These are phyloP conservation scores for Acanthamoeba triangularis DNA, from an alignment of 208 protist species.

Conservation along the genomic window DNA sequence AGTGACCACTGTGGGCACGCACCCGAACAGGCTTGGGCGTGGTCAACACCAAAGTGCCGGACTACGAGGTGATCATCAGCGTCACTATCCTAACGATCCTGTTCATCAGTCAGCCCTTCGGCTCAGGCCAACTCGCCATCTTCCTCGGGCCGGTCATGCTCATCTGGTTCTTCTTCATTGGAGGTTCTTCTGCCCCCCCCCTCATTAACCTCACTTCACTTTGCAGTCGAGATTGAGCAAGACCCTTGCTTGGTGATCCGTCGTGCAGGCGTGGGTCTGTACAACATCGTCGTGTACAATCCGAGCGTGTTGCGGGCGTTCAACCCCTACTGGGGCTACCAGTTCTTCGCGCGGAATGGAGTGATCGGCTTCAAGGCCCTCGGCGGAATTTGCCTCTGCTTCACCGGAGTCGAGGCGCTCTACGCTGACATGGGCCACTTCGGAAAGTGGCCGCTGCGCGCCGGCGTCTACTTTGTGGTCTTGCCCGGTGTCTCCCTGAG, in stretches of 20 bases:
- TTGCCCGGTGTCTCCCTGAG: neutral
- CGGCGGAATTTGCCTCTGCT: constrained; percentile 53
- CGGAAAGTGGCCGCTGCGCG: constrained; percentile 1
- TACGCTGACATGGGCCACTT: constrained; percentile 74
- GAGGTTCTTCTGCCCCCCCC: no score
- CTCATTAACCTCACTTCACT: no score
- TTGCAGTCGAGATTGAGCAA: no score
- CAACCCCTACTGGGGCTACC: constrained; percentile 20
- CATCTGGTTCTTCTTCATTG: constrained; percentile 13
- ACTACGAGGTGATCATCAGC: constrained; percentile 26
- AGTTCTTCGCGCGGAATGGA: neutral
- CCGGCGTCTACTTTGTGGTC: neutral
- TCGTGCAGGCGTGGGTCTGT: neutral
- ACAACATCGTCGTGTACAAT: constrained; percentile 13
- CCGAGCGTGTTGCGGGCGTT: constrained; percentile 13
- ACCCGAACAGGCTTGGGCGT: neutral
- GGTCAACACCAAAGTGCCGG: neutral
- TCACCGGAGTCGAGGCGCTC: constrained; percentile 50
- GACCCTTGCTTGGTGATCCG: no score
- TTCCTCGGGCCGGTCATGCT: constrained; percentile 32
- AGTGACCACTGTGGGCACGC: no score
- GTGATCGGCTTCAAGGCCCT: neutral
- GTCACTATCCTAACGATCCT: neutral
- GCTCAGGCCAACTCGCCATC: neutral
- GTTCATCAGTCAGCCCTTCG: constrained; percentile 33